Conservation (phyloP, 768 basidiomycete genomes). For the Gloeopeniophorella convolvens region DNA sequence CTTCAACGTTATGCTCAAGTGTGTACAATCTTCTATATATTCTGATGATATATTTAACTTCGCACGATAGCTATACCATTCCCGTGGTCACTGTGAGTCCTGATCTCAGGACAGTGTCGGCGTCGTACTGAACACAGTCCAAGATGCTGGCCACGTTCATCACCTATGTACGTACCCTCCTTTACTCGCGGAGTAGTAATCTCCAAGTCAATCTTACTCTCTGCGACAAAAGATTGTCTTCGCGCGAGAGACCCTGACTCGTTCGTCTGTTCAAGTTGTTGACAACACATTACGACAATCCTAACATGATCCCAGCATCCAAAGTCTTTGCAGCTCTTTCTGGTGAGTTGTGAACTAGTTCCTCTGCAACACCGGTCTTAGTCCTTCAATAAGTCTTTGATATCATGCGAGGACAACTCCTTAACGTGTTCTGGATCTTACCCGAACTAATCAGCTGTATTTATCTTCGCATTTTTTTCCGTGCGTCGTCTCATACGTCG, state of each 20-base stretch:
- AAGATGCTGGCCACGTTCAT: conserved; percentile 33
- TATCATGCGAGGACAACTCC: conserved; percentile 30
- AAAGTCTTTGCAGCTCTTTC: conserved; percentile 28
- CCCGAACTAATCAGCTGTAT: too few relatives aligned
- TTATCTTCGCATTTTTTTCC: too few relatives aligned
- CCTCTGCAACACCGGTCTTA: background rate
- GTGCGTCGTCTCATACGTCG: too few relatives aligned
- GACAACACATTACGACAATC: background rate
- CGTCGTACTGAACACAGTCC: too few relatives aligned
- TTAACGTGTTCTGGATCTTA: conserved; percentile 22
- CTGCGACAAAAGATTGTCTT: conserved; percentile 31
- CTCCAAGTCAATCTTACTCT: too few relatives aligned
- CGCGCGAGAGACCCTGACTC: conserved; percentile 30
- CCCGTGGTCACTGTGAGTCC: conserved; percentile 31
- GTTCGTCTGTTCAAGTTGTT: background rate
- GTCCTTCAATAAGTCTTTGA: conserved; percentile 34
- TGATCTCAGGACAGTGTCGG: background rate
- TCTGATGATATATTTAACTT: background rate
- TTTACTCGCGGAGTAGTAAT: too few relatives aligned
- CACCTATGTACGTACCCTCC: conserved; percentile 27
- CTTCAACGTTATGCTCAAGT: conserved; percentile 30
- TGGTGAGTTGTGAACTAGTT: background rate
- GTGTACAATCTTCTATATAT: too few relatives aligned
- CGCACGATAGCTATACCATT: conserved; percentile 27
- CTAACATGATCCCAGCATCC: conserved; percentile 19